Evolutionary conservation across 176 grass and related monocot genomes (phyloP).

Genomic region (Oryza glaberrima): DNA sequence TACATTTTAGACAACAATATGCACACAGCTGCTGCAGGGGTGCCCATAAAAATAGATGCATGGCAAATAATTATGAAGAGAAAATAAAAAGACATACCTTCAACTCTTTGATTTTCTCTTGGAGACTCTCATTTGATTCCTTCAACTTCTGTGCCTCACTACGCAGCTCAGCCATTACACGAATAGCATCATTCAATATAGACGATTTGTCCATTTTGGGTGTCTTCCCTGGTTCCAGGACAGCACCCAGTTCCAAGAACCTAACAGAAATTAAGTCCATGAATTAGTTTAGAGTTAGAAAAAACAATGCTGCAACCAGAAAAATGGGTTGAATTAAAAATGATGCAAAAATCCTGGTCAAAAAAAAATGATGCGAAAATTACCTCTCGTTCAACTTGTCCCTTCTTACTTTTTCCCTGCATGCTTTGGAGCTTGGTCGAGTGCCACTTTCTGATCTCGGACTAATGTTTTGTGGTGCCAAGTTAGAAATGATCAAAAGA

Average conservation of each 20-base stretch:
- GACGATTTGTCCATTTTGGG: conserved; percentile 97
- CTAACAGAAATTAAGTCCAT: conserved; percentile 46
- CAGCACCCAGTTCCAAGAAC: conserved; percentile 81
- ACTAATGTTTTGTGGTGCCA: conserved; percentile 50
- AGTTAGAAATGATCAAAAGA: conserved; percentile 33
- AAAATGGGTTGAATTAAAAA: conserved; percentile 15
- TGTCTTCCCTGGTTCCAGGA: conserved; percentile 84
- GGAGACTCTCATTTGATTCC: conserved; percentile 80
- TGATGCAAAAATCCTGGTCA: not conserved
- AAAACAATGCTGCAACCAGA: not conserved
- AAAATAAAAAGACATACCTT: conserved; percentile 60
- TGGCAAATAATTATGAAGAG: not conserved
- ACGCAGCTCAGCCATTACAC: conserved; percentile 68
- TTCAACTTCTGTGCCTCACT: conserved; percentile 82
- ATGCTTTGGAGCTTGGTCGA: conserved; percentile 88
- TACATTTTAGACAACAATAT: not conserved
- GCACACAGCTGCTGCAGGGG: not conserved
- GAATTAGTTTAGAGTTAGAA: conserved; percentile 27
- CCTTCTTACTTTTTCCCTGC: conserved; percentile 90
- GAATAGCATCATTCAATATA: conserved; percentile 91
- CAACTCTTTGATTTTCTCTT: conserved; percentile 99
- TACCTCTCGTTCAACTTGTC: conserved; percentile 93
- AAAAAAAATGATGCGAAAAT: not conserved
- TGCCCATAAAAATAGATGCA: not conserved
- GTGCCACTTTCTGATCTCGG: conserved; percentile 64